Conservation (phyloP, 768 basidiomycete species). For the Neoboletus brunneissimus region DNA sequence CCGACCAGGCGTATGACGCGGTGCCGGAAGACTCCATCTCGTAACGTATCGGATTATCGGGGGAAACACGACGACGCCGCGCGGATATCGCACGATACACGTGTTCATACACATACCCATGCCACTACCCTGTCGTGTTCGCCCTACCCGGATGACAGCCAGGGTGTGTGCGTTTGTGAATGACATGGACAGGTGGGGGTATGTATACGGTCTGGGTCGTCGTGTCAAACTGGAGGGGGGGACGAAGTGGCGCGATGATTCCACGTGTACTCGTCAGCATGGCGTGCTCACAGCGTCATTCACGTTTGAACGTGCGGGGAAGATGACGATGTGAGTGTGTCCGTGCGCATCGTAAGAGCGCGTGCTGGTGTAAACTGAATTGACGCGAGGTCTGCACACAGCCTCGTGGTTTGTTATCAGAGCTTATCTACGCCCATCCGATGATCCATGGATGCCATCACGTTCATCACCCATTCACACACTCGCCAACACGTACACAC, state of each 20-base stretch:
- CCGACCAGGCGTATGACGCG: not conserved
- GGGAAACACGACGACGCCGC: not conserved
- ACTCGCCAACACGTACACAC: not conserved
- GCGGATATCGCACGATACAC: not conserved
- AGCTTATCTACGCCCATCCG: constrained; percentile 11
- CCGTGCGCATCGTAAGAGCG: no score
- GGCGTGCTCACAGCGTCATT: no score
- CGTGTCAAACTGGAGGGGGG: not conserved
- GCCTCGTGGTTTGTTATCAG: constrained; percentile 18
- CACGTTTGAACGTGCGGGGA: constrained; percentile 3
- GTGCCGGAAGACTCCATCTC: not conserved
- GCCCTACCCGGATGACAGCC: not conserved
- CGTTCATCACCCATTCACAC: not conserved
- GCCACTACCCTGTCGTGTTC: not conserved
- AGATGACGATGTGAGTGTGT: not conserved
- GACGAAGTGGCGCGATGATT: not conserved
- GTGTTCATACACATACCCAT: not conserved
- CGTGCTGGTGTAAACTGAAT: constrained; percentile 2
- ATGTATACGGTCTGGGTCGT: not conserved
- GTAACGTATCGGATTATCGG: not conserved
- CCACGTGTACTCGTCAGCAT: constrained; percentile 4
- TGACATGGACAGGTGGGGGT: not conserved
- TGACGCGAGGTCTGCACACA: not conserved
- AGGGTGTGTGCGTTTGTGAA: not conserved
- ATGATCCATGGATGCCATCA: not conserved